phyloP scores from a whole-genome alignment of 1,284 basidiomycete species.

The Phellopilus nigrolimitatus region DNA sequence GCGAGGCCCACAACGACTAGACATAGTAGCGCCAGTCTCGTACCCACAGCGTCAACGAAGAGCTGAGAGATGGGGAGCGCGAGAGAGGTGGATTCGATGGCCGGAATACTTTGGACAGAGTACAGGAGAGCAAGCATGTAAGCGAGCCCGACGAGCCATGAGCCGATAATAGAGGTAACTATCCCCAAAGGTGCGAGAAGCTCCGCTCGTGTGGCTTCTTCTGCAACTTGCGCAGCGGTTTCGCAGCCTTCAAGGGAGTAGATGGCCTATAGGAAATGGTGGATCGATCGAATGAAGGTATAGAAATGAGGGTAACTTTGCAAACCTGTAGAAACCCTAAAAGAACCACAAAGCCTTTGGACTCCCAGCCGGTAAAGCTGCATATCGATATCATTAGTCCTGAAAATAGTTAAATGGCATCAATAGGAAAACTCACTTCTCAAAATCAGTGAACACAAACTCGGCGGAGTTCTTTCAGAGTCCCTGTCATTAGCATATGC shows the following conservation, averaged over 20 bases:
- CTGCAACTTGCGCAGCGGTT: conserved; percentile 58
- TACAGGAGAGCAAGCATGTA: conserved; percentile 60
- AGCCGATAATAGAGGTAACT: conserved; percentile 51
- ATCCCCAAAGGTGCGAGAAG: conserved; percentile 53
- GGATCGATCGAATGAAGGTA: background rate
- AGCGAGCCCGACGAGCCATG: conserved; percentile 53
- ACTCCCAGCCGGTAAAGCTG: conserved; percentile 54
- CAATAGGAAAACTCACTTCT: conserved; percentile 44
- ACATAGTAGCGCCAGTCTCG: conserved; percentile 45
- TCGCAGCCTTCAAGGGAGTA: conserved; percentile 62
- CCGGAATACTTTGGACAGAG: conserved; percentile 48
- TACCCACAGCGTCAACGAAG: conserved; percentile 51
- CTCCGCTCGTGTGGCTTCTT: conserved; percentile 54
- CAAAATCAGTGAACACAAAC: conserved; percentile 55
- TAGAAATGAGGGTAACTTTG: too few relatives aligned
- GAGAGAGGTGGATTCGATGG: conserved; percentile 44
- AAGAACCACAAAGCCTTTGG: conserved; percentile 52
- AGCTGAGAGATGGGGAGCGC: conserved; percentile 58
- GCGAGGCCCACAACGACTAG: conserved; percentile 45
- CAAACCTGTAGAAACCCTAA: conserved; percentile 57
- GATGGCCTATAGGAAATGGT: conserved; percentile 37
- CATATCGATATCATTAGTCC: background rate
- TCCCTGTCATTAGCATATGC: background rate
- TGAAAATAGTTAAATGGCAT: too few relatives aligned
- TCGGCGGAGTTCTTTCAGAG: conserved; percentile 45